These are phyloP conservation scores for Eutrema heterophyllum DNA, from an alignment of 345 rosid species.

Conservation along the genomic window DNA sequence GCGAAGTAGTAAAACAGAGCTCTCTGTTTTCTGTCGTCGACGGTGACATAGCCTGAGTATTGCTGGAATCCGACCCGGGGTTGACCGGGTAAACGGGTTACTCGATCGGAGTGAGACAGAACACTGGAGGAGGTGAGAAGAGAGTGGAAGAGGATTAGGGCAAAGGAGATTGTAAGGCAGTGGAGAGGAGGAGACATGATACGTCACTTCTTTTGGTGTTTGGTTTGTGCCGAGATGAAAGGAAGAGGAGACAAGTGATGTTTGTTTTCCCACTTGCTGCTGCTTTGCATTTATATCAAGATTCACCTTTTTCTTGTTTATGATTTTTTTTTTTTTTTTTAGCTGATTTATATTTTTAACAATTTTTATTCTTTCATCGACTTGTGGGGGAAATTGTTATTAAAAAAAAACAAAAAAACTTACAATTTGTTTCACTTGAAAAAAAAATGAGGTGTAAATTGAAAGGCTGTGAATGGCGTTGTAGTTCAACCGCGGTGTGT, in stretches of 20 bases:
- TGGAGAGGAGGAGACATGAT: constrained; percentile 24
- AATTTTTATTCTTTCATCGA: neutral
- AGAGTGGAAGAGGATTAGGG: constrained; percentile 25
- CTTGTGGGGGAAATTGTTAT: neutral
- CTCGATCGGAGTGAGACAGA: constrained; percentile 36
- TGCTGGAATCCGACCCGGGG: constrained; percentile 72
- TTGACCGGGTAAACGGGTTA: constrained; percentile 74
- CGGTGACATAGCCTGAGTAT: constrained; percentile 82
- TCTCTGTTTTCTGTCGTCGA: constrained; percentile 60
- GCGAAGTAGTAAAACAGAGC: constrained; percentile 95
- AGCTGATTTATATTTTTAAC: neutral
- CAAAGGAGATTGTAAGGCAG: constrained; percentile 38
- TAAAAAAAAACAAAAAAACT: neutral
- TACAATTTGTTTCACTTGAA: neutral
- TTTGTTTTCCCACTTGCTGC: constrained; percentile 23
- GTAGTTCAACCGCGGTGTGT: neutral
- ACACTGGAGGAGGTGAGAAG: neutral
- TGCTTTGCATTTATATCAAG: constrained; percentile 25
- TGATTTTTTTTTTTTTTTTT: neutral
- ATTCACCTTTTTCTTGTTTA: constrained; percentile 1
- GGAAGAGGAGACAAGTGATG: constrained; percentile 30
- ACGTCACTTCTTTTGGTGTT: constrained; percentile 8
- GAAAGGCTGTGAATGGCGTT: neutral
- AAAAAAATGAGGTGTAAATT: no score
- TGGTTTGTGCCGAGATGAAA: constrained; percentile 15